Evolutionary conservation across 2,329 filamentous ascomycete species (phyloP).

Genomic region (Venturia nashicola): DNA sequence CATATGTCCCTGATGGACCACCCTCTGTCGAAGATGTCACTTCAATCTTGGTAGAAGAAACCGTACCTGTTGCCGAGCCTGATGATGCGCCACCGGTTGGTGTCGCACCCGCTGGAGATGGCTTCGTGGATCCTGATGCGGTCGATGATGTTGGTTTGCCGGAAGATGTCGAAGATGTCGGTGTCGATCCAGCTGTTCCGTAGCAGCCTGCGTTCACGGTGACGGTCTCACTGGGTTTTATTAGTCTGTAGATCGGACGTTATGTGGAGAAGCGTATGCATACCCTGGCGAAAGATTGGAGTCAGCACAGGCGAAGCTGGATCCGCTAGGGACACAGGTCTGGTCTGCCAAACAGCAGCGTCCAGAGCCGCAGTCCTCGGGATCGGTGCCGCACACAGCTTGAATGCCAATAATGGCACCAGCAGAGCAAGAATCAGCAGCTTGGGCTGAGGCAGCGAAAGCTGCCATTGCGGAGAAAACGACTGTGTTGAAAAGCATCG

Average conservation of each 20-base stretch:
- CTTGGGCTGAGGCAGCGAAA: constrained; percentile 2
- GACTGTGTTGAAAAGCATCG: constrained; percentile 8
- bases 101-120: not conserved
- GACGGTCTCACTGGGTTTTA: not conserved
- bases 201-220: constrained; percentile 10
- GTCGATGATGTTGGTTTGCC: not conserved
- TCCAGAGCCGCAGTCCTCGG: constrained; percentile 8
- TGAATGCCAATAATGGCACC: constrained; percentile 9
- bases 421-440: constrained; percentile 6
- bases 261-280: not conserved
- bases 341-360: constrained; percentile 9
- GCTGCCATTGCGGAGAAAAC: constrained; percentile 4
- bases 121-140: not conserved
- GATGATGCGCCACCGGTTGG: not conserved
- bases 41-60: not conserved
- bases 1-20: not conserved
- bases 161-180: not conserved
- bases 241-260: not conserved
- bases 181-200: not conserved
- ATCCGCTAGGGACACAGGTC: constrained; percentile 2
- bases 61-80: not conserved
- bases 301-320: constrained; percentile 2
- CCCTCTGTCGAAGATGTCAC: not conserved
- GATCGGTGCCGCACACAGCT: constrained; percentile 7
- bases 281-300: not conserved